Base-by-base conservation (phyloP, 208 protist species). In the Histomonas meleagridis region DNA sequence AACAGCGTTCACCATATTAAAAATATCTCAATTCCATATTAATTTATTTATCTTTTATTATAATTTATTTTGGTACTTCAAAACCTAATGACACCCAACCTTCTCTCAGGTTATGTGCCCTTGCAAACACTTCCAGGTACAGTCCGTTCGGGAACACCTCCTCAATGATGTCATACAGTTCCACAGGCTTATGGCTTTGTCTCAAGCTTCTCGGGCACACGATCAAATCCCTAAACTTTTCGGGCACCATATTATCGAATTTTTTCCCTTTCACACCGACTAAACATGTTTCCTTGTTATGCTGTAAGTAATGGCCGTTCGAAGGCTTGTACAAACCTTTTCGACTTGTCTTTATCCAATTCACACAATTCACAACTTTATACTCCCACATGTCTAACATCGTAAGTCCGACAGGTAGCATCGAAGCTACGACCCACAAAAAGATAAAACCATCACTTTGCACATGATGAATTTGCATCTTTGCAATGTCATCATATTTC, bases 311-410 rank as follows among this genome's bases (percentile, higher is more conserved):
- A 28, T 69, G 69, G 3, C 86, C 86, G 26, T 91, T 60, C 1
- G 53, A 60, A 35, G 53, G 86, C 14, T 32, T 4, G 38, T 69
- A 69, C 43, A 28, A 69, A 46, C 86, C 53, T 21, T 53, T 65
- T 43, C 32, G 32, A 49, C n/a, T 65, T 48, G 49, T 60, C 48
- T 91, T 91, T 32, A 91, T 49, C 86, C 86, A 91, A 32, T 43
- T 65, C 2, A 91, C 40, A 14, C 12, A 40, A 65, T 91, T 60
- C 46, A 91, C 35, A 9, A 69, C 38, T 28, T 65, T 0, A 26
- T 91, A 91, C 21, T 53, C 86, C 86, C 86, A 91, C 4, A 18
- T 60, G 62, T 91, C 32, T 16, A 91, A 46, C 86, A 91, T 91
- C 28, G 16, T 38, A 21, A 91, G 14, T 28, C 53, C 86, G 35